Evolutionary conservation across 2,329 filamentous ascomycete species (phyloP), one percentile per base, ranked within the genome.

Genomic region (Penicillium digitatum): DNA sequence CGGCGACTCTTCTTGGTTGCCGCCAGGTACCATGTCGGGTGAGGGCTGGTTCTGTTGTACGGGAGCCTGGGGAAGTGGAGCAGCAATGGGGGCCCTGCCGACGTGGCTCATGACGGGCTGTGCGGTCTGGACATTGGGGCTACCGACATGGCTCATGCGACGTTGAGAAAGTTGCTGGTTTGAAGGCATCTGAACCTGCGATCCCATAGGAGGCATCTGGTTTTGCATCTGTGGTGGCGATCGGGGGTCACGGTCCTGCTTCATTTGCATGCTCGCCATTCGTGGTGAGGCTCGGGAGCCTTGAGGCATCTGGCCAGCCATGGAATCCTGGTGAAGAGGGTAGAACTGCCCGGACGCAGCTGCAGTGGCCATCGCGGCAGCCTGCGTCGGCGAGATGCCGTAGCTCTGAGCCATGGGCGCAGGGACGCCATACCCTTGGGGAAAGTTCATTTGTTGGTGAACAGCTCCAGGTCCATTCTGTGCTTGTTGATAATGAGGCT

Each of bases 311-410:
- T 87, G 73, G 73, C 81, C 76, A 81, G 80, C 76, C 81, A 84
- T 86, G 20, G 83, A 81, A 66, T 92, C 88, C 52, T 88, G 85
- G 48, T 86, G 78, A 75, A 91, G 84, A 62, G 87, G 86, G 58
- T 88, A 87, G 64, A 88, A 88, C 57, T 90, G 87, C 38, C 93
- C 92, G 6, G 91, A 92, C 11, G 93, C 93, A 1, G 93, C 92
- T 18, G 93, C 93, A 1, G 92, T 96, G 42, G 88, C 92, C 89
- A 96, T 94, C 55, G 92, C 92, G 47, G 93, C 92, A 14, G 91
- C 91, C 73, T 95, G 90, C 44, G 91, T 90, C 20, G 87, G 84
- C 32, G 87, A 87, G 75, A 93, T 90, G 55, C 82, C 87, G 77
- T 95, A 95, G 22, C 76, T 77, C 56, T 80, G 78, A 51, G 89